These are phyloP conservation scores for Emericellopsis atlantica DNA, from an alignment of 2,329 filamentous ascomycete genomes.

Conservation along the genomic window DNA sequence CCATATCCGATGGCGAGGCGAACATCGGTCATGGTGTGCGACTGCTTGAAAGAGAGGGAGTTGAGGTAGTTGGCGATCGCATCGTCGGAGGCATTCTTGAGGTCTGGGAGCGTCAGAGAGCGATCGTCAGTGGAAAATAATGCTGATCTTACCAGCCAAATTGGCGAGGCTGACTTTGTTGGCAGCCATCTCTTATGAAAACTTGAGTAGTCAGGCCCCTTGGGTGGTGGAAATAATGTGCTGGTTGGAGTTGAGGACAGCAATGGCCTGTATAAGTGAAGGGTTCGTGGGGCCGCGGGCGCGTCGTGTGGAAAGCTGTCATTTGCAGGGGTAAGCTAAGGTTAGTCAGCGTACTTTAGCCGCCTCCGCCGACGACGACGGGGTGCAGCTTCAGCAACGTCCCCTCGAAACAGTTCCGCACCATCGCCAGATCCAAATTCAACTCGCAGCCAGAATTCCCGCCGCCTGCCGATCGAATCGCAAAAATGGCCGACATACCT, in stretches of 20 bases:
- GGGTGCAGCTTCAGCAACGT: conserved; percentile 1
- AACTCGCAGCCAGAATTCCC: not conserved
- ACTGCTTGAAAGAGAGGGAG: conserved; percentile 72
- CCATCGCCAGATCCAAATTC: not conserved
- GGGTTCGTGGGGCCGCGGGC: conserved; percentile 3
- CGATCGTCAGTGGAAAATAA: not conserved
- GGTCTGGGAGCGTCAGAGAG: conserved; percentile 41
- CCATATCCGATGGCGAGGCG: conserved; percentile 73
- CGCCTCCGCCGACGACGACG: conserved; percentile 4
- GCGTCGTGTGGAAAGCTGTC: conserved; percentile 8
- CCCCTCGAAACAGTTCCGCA: conserved; percentile 1
- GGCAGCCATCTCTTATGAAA: conserved; percentile 14
- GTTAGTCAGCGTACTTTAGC: not conserved
- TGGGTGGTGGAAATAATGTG: not conserved
- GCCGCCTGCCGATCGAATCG: conserved; percentile 3
- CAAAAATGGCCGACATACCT: conserved; percentile 66
- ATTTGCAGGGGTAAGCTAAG: conserved; percentile 4
- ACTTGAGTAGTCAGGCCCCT: not conserved
- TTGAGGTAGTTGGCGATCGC: conserved; percentile 89
- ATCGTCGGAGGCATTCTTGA: conserved; percentile 95
- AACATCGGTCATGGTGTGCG: conserved; percentile 69
- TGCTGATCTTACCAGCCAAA: conserved; percentile 37
- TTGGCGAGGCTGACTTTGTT: conserved; percentile 53
- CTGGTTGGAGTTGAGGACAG: not conserved
- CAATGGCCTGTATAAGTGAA: not conserved